phyloP scores from a whole-genome alignment of 2,329 filamentous ascomycete species.

The Conoideocrella luteorostrata region DNA sequence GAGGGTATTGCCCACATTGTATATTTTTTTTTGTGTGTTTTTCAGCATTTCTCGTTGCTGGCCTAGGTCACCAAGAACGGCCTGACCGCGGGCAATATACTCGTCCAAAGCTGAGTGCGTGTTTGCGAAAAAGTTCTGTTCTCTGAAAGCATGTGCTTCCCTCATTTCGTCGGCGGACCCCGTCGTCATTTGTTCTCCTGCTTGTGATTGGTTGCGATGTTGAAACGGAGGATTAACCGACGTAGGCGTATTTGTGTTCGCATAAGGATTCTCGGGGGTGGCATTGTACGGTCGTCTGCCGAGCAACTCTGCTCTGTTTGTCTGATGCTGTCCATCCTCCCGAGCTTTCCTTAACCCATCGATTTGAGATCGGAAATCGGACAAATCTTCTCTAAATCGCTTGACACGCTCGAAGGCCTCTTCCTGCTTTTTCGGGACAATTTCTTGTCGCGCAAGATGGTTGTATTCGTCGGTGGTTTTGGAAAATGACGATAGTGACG shows the following conservation, averaged over 20 bases:
- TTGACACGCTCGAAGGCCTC: constrained; percentile 82
- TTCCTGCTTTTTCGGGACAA: constrained; percentile 84
- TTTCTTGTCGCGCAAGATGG: constrained; percentile 75
- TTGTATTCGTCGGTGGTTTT: constrained; percentile 92
- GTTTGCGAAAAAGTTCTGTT: constrained; percentile 78
- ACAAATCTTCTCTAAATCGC: constrained; percentile 76
- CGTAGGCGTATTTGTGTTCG: constrained; percentile 51
- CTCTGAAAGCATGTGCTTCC: constrained; percentile 77
- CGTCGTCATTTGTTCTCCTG: constrained; percentile 22
- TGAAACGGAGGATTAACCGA: constrained; percentile 28
- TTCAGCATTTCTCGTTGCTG: constrained; percentile 93
- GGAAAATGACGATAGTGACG: constrained; percentile 70
- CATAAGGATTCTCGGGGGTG: constrained; percentile 92
- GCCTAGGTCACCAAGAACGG: constrained; percentile 81
- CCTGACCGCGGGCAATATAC: constrained; percentile 84
- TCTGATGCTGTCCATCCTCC: constrained; percentile 63
- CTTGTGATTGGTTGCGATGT: constrained; percentile 36
- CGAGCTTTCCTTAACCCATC: constrained; percentile 69
- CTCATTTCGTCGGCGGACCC: constrained; percentile 59
- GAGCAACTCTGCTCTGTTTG: constrained; percentile 73
- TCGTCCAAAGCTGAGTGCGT: constrained; percentile 87
- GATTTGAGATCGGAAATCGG: constrained; percentile 72
- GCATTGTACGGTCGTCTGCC: constrained; percentile 73
- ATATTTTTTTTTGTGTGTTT: constrained; percentile 83
- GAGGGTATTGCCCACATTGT: constrained; percentile 88